phyloP scores from a whole-genome alignment of 768 basidiomycete species.

The Neoboletus subvelutipes region DNA sequence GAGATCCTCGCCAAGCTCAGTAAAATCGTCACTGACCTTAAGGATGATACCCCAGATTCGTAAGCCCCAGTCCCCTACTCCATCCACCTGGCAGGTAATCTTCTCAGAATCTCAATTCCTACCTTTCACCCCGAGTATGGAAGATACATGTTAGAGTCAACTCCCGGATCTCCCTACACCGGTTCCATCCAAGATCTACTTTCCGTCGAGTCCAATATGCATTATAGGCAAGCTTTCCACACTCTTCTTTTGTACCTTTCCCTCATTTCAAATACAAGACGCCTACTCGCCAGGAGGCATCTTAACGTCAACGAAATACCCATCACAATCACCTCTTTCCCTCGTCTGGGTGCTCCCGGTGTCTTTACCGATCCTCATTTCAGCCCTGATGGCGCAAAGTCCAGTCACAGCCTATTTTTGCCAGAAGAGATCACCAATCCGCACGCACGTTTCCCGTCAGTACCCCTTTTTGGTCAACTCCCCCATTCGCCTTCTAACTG shows the following conservation, averaged over 20 bases:
- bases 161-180: conserved; percentile 93
- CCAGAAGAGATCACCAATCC: conserved; percentile 96
- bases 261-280: conserved; percentile 45
- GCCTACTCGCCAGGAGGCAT: conserved; percentile 78
- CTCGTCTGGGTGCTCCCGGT: conserved; percentile 84
- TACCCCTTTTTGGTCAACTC: conserved; percentile 24
- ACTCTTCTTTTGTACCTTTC: background rate
- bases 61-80: conserved; percentile 35
- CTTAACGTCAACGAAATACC: conserved; percentile 86
- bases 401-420: conserved; percentile 91
- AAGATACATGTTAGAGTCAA: conserved; percentile 97
- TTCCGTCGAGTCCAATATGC: conserved; percentile 93
- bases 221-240: conserved; percentile 61
- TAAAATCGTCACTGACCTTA: conserved; percentile 64
- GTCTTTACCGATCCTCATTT: conserved; percentile 91
- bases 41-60: conserved; percentile 50
- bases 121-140: conserved; percentile 99
- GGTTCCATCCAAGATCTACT: conserved; percentile 84
- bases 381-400: conserved; percentile 70
- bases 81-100: background rate
- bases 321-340: conserved; percentile 93
- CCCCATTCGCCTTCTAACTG: conserved; percentile 9
- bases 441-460: conserved; percentile 96
- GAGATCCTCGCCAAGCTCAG: conserved; percentile 86
- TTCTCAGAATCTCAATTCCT: conserved; percentile 66